Evolutionary conservation across 2,329 filamentous ascomycete species (phyloP).

Genomic region (Fusarium sublunatum): DNA sequence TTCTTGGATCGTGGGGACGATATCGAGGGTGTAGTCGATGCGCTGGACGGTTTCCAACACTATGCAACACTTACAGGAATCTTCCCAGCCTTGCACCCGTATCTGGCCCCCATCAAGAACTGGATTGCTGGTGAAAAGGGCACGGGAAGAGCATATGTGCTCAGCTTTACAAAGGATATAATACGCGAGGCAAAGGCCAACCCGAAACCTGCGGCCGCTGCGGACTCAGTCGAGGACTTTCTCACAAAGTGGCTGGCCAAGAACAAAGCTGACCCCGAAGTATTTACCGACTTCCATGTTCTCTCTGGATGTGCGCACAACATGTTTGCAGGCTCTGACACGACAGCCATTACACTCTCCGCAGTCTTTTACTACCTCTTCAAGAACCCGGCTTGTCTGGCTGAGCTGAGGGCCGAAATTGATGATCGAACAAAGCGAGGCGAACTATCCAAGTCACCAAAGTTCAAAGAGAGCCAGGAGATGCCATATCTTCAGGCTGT

Average conservation of each 20-base stretch:
- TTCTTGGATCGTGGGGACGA: conserved; percentile 53
- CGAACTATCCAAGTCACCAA: conserved; percentile 17
- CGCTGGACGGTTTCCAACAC: conserved; percentile 39
- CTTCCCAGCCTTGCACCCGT: conserved; percentile 31
- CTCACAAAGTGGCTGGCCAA: conserved; percentile 28
- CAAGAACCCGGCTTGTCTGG: conserved; percentile 10
- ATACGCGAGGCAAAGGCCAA: conserved; percentile 28
- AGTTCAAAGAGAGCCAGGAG: conserved; percentile 30
- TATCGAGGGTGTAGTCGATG: conserved; percentile 43
- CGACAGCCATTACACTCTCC: conserved; percentile 31
- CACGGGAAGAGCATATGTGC: conserved; percentile 25
- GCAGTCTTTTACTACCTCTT: conserved; percentile 28
- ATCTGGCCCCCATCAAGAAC: conserved; percentile 36
- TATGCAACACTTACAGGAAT: conserved; percentile 46
- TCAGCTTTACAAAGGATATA: conserved; percentile 29
- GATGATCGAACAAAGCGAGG: background rate
- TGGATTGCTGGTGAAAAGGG: conserved; percentile 37
- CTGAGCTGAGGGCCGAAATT: conserved; percentile 23
- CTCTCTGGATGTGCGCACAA: conserved; percentile 27
- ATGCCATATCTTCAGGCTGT: conserved; percentile 32
- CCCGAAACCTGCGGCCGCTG: conserved; percentile 20
- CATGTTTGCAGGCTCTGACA: conserved; percentile 36
- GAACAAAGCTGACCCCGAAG: conserved; percentile 18
- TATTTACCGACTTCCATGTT: conserved; percentile 26
- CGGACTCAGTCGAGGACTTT: conserved; percentile 20